Evolutionary conservation across 495 filamentous ascomycete species (phyloP), one percentile per base, ranked within the genome.

Genomic region (Choiromyces venosus): DNA sequence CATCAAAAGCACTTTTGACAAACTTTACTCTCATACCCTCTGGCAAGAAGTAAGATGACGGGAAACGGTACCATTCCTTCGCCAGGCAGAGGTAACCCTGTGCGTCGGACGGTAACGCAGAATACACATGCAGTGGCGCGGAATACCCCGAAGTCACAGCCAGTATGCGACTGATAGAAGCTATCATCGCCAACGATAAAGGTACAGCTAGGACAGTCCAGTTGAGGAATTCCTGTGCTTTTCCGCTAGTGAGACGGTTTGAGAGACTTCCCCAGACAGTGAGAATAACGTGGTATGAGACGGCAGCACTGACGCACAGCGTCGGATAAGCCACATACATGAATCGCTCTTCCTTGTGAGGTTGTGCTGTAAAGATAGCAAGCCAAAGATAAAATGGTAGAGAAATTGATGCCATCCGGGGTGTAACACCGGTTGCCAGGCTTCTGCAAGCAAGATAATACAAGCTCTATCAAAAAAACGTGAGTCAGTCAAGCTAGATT

Each of bases 1-100:
- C 96, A 37, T 87, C 85, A 83, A 99, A 99, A 72, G 92, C 92
- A 78, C 92, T 95, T 76, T 90, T 91, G 68, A 99, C 84, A 77
- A 97, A 98, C 74, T 92, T 96, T 72, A 92, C 92, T 61, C 87
- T 87, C 86, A 93, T 90, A 65, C 86, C 86, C 9, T 89, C 82
- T 0, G 96, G 96, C 0, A 99, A 85, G 81, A 94, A 92, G 83
- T 94, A 98, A 6, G 92, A 94, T 19, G 92, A 93, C 16, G 96
- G 96, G 80, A 96, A 99, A 66, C 96, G 92, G 81, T 99, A 97
- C 96, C 96, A 99, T 82, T 99, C 96, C 82, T 97, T 98, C 61
- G 91, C 94, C 66, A 97, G 87, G 82, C 96, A 99, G 6, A 99
- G 88, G 37, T 84, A 88, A 65, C 90, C 90, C 37, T 88, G 82